These are phyloP conservation scores for Cyberlindnera mycetangii DNA, from an alignment of 805 yeast genomes.

Conservation along the genomic window DNA sequence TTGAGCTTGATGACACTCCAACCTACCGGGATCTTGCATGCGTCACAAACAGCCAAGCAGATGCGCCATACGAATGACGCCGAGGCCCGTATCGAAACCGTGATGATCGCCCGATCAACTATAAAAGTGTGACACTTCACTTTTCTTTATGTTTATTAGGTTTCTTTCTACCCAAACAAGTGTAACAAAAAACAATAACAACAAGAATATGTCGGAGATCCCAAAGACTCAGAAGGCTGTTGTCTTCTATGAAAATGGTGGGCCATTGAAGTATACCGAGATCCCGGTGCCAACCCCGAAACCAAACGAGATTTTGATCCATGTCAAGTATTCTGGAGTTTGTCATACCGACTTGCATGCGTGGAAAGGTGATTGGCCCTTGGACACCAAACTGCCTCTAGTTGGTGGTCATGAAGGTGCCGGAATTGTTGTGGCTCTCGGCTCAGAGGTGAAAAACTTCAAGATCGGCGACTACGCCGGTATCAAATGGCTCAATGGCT, in stretches of 20 bases:
- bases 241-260: conserved; percentile 48
- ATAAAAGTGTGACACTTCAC: background rate
- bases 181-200: conserved; percentile 1
- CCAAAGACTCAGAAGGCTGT: conserved; percentile 52
- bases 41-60: conserved; percentile 1
- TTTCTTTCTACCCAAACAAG: background rate
- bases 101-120: background rate
- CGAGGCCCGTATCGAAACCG: no score
- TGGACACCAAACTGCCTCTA: conserved; percentile 53
- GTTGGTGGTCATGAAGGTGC: conserved; percentile 79
- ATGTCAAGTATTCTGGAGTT: conserved; percentile 61
- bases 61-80: background rate
- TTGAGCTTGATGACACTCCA: background rate
- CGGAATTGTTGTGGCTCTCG: conserved; percentile 64
- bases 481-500: conserved; percentile 66
- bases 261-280: conserved; percentile 45
- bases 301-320: conserved; percentile 52
- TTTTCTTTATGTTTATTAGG: background rate
- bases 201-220: conserved; percentile 12
- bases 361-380: conserved; percentile 58
- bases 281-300: conserved; percentile 55
- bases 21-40: background rate
- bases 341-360: conserved; percentile 70
- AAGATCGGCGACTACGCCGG: conserved; percentile 66
- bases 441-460: conserved; percentile 57